Conservation (phyloP, 164 flowering plant genomes). For the Vitis riparia region DNA sequence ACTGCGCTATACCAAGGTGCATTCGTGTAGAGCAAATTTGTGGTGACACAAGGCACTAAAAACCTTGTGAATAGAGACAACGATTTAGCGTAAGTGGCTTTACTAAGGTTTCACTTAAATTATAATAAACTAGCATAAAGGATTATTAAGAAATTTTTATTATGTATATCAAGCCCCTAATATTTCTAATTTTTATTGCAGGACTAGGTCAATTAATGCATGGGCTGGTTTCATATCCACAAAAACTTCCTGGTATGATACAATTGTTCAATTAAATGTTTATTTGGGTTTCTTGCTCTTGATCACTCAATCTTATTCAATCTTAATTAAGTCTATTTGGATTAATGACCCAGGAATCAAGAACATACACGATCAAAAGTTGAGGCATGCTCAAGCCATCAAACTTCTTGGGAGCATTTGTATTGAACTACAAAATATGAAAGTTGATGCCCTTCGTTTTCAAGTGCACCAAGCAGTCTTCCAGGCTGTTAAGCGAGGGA, state of each 20-base stretch:
- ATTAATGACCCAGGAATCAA: slow-evolving; percentile 6
- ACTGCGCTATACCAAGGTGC: no score
- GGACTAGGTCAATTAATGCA: not conserved
- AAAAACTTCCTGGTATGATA: not conserved
- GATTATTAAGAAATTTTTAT: no score
- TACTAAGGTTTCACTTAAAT: no score
- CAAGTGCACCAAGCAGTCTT: slow-evolving; percentile 3
- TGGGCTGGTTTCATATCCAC: not conserved
- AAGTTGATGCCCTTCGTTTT: no score
- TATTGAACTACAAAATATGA: not conserved
- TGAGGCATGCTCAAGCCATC: slow-evolving; percentile 14
- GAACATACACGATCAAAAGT: slow-evolving; percentile 8
- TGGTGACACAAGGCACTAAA: no score
- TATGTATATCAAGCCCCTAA: no score
- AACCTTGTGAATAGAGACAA: no score
- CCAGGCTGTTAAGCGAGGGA: slow-evolving; percentile 20
- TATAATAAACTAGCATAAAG: no score
- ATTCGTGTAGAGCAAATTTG: no score
- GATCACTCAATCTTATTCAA: not conserved
- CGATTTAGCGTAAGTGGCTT: no score
- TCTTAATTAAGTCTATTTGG: not conserved
- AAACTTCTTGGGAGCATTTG: slow-evolving; percentile 4
- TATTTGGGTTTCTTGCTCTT: not conserved
- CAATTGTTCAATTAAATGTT: not conserved
- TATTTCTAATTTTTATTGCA: not conserved